These are phyloP conservation scores for Antitrichia curtipendula DNA, from an alignment of 225 moss, liverwort and hornwort species.

Conservation along the genomic window DNA sequence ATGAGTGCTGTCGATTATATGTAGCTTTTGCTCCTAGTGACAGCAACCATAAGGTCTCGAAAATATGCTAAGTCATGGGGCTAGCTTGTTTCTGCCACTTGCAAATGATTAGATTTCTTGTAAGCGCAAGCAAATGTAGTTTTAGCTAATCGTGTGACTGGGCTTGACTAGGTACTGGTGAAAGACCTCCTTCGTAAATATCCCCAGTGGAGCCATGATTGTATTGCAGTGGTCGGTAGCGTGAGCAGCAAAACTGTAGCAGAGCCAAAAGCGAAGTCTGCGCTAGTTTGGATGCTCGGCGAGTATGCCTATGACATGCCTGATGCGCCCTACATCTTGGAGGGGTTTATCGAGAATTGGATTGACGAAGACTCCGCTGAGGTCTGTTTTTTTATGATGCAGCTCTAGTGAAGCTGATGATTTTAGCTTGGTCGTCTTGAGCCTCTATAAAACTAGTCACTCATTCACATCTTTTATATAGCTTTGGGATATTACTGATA, in stretches of 20 bases:
- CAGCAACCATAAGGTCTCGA: not conserved
- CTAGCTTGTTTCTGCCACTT: not conserved
- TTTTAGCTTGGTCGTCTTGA: not conserved
- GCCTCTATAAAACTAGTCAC: not conserved
- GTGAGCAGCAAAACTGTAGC: conserved; percentile 91
- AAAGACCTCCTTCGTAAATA: conserved; percentile 97
- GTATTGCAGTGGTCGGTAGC: conserved; percentile 94
- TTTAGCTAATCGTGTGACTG: not conserved
- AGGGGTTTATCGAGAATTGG: conserved; percentile 79
- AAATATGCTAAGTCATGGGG: not conserved
- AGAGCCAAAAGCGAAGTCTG: conserved; percentile 92
- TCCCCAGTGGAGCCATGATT: conserved; percentile 98
- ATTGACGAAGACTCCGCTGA: conserved; percentile 69
- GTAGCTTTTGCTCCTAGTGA: not conserved
- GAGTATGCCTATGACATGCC: conserved; percentile 97
- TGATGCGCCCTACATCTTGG: conserved; percentile 88
- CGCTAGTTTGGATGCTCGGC: conserved; percentile 95
- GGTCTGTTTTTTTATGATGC: conserved; percentile 20
- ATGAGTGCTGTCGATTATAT: not conserved
- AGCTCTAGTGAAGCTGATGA: not conserved
- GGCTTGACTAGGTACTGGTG: conserved; percentile 62
- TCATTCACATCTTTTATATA: not conserved
- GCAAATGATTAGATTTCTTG: not conserved
- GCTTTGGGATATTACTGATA: not conserved
- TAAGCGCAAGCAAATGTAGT: not conserved